Evolutionary conservation across 352 stramenopile species (phyloP).

Genomic region (Pythium sukuiense): DNA sequence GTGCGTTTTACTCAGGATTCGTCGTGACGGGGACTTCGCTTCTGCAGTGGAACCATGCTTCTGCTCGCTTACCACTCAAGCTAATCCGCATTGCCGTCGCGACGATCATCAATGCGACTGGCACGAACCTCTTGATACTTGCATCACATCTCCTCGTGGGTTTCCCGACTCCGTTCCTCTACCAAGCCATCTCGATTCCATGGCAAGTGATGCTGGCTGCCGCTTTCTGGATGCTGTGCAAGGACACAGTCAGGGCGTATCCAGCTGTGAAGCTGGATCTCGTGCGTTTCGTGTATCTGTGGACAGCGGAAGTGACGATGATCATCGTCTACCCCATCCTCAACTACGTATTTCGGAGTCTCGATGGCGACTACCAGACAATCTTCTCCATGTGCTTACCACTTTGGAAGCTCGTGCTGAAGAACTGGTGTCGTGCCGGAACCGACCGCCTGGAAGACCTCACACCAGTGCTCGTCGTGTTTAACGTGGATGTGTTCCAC

Average conservation of each 20-base stretch:
- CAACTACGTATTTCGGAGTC: neutral
- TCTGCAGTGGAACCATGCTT: neutral
- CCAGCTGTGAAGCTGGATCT: neutral
- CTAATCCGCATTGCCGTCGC: neutral
- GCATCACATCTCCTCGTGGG: neutral
- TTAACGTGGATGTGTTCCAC: slow-evolving; percentile 19
- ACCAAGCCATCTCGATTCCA: neutral
- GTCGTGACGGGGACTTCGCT: neutral
- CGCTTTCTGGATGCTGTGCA: neutral
- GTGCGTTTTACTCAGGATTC: neutral
- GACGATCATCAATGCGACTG: neutral
- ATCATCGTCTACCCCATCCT: neutral
- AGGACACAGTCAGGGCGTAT: neutral
- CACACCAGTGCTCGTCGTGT: slow-evolving; percentile 8
- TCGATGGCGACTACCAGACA: neutral
- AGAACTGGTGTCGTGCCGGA: slow-evolving; percentile 1
- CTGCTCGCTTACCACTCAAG: neutral
- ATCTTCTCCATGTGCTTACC: neutral
- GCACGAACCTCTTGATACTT: neutral
- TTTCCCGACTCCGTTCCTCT: neutral
- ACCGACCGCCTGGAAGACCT: slow-evolving; percentile 10
- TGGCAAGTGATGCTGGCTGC: neutral
- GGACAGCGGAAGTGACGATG: neutral
- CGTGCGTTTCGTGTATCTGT: neutral
- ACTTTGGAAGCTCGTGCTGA: neutral